Percentiles rank a stretch among this genome's conserved stretches.
Evolutionary conservation across 306 rosid genomes (phyloP).

Genomic region (Fagus sylvatica): DNA sequence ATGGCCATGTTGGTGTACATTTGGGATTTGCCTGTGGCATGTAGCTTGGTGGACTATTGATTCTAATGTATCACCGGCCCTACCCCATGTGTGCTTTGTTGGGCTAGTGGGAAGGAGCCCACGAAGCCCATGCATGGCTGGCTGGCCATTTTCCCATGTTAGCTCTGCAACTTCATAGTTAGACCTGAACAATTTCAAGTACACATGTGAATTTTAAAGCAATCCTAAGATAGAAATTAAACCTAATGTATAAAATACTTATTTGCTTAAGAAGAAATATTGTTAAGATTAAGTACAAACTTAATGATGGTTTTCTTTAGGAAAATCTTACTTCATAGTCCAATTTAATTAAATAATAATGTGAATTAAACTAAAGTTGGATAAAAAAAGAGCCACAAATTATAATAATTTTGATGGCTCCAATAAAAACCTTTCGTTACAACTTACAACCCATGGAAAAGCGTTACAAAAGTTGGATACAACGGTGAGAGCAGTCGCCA

Average conservation of each 20-base stretch:
- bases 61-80: constrained; percentile 57
- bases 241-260: not conserved
- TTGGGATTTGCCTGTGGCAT: constrained; percentile 27
- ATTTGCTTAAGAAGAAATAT: not conserved
- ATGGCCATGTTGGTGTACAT: constrained; percentile 10
- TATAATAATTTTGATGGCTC: too few relatives aligned
- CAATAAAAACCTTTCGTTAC: too few relatives aligned
- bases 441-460: too few relatives aligned
- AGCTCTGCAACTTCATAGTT: constrained; percentile 49
- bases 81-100: constrained; percentile 49
- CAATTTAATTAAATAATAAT: too few relatives aligned
- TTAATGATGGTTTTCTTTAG: too few relatives aligned
- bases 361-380: too few relatives aligned
- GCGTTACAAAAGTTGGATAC: too few relatives aligned
- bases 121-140: constrained; percentile 49
- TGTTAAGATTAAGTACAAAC: too few relatives aligned
- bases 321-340: too few relatives aligned
- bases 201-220: not conserved
- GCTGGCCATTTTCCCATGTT: constrained; percentile 59
- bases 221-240: not conserved
- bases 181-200: constrained; percentile 33
- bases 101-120: constrained; percentile 36
- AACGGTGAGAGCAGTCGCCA: too few relatives aligned
- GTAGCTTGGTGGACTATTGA: constrained; percentile 66
- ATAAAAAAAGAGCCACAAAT: too few relatives aligned